A percentile compares a stretch with the other conserved stretches of the same genome.
Conservation (phyloP, 1,139 yeast species). For the Arxiozyma bovina region DNA sequence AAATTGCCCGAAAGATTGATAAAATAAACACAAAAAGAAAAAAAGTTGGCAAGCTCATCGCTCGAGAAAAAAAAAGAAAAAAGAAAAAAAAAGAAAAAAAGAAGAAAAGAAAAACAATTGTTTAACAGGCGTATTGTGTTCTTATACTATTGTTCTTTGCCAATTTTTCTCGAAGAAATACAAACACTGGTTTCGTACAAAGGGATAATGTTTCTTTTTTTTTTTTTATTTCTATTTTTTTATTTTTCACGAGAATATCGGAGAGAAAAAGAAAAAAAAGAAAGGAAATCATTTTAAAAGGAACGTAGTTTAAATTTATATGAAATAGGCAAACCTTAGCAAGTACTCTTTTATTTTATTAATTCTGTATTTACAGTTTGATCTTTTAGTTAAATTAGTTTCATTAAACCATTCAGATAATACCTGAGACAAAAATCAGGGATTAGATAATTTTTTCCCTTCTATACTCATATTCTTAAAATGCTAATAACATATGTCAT, state of each 20-base stretch:
- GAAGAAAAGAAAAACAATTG: neutral
- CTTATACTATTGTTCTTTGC: neutral
- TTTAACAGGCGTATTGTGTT: neutral
- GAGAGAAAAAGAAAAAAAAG: too few relatives aligned
- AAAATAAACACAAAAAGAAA: neutral
- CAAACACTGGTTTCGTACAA: neutral
- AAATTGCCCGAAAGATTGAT: neutral
- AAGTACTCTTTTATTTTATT: too few relatives aligned
- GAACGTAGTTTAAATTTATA: neutral
- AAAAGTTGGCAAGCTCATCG: constrained; percentile 1
- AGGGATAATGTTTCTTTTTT: too few relatives aligned
- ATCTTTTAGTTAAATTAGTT: too few relatives aligned
- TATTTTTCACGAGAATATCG: neutral
- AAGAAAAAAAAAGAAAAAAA: neutral
- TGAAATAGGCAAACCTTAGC: neutral
- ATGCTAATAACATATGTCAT: neutral
- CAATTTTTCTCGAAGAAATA: neutral
- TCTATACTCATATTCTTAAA: too few relatives aligned
- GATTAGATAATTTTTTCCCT: neutral
- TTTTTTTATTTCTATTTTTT: too few relatives aligned
- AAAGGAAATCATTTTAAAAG: too few relatives aligned
- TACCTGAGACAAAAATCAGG: neutral
- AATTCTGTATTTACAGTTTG: too few relatives aligned
- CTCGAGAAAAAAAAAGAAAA: neutral
- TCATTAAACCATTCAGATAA: neutral